These are phyloP conservation scores for Gastrodia elata DNA, from an alignment of 106 monocot species.

Conservation along the genomic window DNA sequence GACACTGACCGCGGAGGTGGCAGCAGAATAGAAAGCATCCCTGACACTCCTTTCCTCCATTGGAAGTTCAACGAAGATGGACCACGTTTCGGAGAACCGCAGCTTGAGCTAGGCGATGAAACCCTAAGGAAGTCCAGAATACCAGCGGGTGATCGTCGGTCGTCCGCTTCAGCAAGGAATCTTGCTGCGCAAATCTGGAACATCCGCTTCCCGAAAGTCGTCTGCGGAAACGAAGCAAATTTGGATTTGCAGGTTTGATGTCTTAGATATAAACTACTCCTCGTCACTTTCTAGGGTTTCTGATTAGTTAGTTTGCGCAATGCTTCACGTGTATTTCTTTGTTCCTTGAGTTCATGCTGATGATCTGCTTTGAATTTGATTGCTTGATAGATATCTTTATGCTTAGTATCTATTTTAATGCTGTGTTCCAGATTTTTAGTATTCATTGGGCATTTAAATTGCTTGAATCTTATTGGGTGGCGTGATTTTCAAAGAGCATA, in stretches of 20 bases:
- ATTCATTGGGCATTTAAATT: background rate
- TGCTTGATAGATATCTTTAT: background rate
- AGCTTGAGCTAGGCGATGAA: background rate
- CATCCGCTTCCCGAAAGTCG: slow-evolving; percentile 27
- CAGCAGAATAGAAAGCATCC: slow-evolving; percentile 32
- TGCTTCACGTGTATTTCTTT: background rate
- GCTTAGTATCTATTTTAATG: background rate
- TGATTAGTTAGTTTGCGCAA: background rate
- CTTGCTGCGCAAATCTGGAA: slow-evolving; percentile 76
- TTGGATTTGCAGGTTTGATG: slow-evolving; percentile 9
- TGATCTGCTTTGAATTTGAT: background rate
- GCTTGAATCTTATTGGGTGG: background rate
- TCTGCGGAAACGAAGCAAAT: background rate
- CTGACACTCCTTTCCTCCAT: slow-evolving; percentile 62
- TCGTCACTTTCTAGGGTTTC: slow-evolving; percentile 4
- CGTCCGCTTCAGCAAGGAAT: slow-evolving; percentile 53
- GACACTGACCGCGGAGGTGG: background rate
- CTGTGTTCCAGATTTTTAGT: background rate
- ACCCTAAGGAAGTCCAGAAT: background rate
- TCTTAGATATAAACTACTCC: background rate
- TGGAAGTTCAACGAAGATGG: slow-evolving; percentile 60
- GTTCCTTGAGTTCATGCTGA: background rate
- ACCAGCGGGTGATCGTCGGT: background rate
- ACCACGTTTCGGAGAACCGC: background rate
- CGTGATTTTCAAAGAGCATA: background rate